phyloP scores from a whole-genome alignment of 2,329 filamentous ascomycete species.

The Ophiobolus disseminans region DNA sequence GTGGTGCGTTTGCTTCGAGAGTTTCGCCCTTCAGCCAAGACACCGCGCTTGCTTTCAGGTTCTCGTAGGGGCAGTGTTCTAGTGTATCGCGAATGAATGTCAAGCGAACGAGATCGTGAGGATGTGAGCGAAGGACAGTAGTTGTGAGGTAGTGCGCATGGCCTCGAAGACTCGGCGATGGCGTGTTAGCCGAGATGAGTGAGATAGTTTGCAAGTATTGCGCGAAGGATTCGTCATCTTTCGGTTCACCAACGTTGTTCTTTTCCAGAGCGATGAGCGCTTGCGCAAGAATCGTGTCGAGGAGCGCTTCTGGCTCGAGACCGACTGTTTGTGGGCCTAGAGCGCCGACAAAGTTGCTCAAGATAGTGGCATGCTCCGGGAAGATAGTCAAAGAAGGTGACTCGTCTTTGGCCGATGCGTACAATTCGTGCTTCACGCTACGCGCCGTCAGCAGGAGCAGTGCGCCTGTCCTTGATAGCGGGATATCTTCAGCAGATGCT shows the following conservation, averaged over 20 bases:
- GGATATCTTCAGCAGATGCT: constrained; percentile 59
- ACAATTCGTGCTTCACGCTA: constrained; percentile 58
- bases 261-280: constrained; percentile 59
- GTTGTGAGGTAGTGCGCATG: constrained; percentile 58
- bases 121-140: constrained; percentile 61
- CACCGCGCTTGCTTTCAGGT: constrained; percentile 64
- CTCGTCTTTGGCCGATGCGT: constrained; percentile 50
- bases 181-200: constrained; percentile 57
- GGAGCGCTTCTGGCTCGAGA: constrained; percentile 57
- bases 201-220: constrained; percentile 60
- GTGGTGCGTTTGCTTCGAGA: constrained; percentile 53
- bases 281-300: constrained; percentile 62
- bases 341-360: constrained; percentile 59
- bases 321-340: constrained; percentile 46
- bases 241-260: constrained; percentile 54
- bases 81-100: constrained; percentile 63
- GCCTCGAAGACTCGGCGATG: constrained; percentile 56
- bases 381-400: constrained; percentile 57
- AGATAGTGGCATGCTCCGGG: constrained; percentile 59
- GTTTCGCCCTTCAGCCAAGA: constrained; percentile 68
- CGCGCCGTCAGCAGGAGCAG: constrained; percentile 63
- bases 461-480: constrained; percentile 63
- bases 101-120: constrained; percentile 59
- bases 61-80: constrained; percentile 61
- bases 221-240: constrained; percentile 60